Conservation (phyloP, 306 rosid genomes). For the Corylus heterophylla region DNA sequence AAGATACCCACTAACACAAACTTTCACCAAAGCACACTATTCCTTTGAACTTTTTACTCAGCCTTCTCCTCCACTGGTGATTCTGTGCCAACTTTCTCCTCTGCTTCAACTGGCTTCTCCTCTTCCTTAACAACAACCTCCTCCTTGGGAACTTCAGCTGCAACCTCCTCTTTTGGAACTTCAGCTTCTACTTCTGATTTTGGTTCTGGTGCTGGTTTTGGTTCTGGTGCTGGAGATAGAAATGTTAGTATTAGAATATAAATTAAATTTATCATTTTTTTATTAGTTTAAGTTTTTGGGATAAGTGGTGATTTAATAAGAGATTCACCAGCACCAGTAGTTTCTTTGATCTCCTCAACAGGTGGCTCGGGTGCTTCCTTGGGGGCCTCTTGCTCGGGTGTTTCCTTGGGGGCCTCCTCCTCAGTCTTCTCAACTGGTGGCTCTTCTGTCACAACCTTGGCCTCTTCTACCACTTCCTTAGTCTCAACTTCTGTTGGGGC, state of each 20-base stretch:
- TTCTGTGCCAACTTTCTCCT: slow-evolving; percentile 37
- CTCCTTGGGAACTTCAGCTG: slow-evolving; percentile 30
- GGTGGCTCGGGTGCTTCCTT: slow-evolving; percentile 20
- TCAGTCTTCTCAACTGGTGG: slow-evolving; percentile 27
- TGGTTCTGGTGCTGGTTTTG: slow-evolving; percentile 15
- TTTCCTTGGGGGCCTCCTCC: slow-evolving; percentile 24
- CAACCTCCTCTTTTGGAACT: slow-evolving; percentile 1
- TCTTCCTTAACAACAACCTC: slow-evolving; percentile 31
- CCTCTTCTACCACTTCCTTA: slow-evolving; percentile 33
- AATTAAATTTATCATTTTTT: too few relatives aligned
- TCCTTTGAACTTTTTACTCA: slow-evolving; percentile 23
- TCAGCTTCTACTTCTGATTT: slow-evolving; percentile 20
- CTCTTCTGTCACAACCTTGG: slow-evolving; percentile 34
- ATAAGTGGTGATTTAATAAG: not conserved
- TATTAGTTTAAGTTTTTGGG: too few relatives aligned
- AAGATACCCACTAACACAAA: slow-evolving; percentile 10
- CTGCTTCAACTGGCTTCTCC: slow-evolving; percentile 32
- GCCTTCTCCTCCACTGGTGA: slow-evolving; percentile 35
- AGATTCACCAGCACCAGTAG: slow-evolving; percentile 23
- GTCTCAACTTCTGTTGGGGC: slow-evolving; percentile 42
- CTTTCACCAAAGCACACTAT: slow-evolving; percentile 3
- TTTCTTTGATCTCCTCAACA: slow-evolving; percentile 43
- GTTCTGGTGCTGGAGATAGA: too few relatives aligned
- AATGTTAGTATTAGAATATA: too few relatives aligned
- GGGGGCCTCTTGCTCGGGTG: not conserved